A percentile compares a stretch with the other conserved stretches of the same genome.
Evolutionary conservation across 139 green algal species (phyloP).

Genomic region (Edaphochlamys debaryana): DNA sequence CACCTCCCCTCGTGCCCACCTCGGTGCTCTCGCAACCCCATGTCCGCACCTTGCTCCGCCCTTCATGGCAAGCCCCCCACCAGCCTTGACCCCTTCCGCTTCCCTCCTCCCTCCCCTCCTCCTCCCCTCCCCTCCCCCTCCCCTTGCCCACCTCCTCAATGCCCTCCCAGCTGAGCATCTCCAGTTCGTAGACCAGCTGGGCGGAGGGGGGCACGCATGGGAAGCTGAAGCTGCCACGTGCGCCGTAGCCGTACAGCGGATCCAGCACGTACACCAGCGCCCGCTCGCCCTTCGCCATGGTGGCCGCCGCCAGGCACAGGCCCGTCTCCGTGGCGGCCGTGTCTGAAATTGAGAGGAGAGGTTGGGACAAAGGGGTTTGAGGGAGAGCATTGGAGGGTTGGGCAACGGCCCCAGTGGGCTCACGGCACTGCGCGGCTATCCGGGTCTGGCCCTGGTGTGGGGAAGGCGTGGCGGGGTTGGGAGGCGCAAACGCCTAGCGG

Average conservation of each 20-base stretch:
- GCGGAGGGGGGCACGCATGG: constrained; percentile 75
- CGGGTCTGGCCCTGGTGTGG: no score
- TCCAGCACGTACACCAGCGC: constrained; percentile 62
- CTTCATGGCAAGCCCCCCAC: no score
- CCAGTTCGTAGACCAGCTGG: constrained; percentile 75
- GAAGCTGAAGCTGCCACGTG: constrained; percentile 84
- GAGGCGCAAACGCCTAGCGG: no score
- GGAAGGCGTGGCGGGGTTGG: no score
- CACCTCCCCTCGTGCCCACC: no score
- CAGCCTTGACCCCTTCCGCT: no score
- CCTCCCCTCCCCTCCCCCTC: no score
- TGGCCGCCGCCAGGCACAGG: constrained; percentile 68
- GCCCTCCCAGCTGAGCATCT: constrained; percentile 78
- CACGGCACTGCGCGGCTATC: no score
- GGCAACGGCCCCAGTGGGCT: no score
- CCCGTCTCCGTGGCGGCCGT: constrained; percentile 55
- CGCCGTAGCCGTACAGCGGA: constrained; percentile 62
- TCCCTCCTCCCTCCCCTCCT: no score
- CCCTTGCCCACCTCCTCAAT: constrained; percentile 54
- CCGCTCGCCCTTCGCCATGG: constrained; percentile 75
- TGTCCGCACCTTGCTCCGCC: no score
- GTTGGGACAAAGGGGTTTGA: background rate
- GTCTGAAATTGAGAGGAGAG: constrained; percentile 53
- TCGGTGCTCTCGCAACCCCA: no score
- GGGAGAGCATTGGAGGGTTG: background rate